Percentiles rank a stretch among this genome's conserved stretches.
These are phyloP conservation scores for Coemansia sp. DNA, from an alignment of 192 early-diverging fungal species.

Conservation along the genomic window DNA sequence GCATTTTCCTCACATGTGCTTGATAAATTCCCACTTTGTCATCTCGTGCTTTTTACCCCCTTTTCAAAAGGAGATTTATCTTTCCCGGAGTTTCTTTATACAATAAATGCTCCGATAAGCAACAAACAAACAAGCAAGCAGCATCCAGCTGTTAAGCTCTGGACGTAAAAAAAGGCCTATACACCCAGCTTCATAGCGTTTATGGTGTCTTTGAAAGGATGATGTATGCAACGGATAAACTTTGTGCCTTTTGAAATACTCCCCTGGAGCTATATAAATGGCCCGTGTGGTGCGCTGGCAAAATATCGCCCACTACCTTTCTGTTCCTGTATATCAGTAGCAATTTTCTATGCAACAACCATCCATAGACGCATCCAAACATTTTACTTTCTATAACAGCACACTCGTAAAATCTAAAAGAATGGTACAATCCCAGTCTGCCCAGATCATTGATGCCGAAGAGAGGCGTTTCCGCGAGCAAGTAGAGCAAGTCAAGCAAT, in stretches of 20 bases:
- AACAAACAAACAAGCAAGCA: not conserved
- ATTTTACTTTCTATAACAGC: not conserved
- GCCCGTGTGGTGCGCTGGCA: no score
- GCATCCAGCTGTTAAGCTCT: not conserved
- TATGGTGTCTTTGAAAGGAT: no score
- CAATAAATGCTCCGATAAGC: constrained; percentile 37
- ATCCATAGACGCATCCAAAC: no score
- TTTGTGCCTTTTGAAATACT: not conserved
- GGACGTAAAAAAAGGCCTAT: not conserved
- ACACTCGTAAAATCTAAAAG: not conserved
- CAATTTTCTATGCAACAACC: no score
- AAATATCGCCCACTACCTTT: not conserved
- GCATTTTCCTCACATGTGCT: no score
- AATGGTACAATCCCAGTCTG: constrained; percentile 23
- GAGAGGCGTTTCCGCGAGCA: constrained; percentile 81
- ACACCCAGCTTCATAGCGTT: no score
- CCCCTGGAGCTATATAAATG: not conserved
- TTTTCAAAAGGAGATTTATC: constrained; percentile 15
- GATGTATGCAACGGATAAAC: not conserved
- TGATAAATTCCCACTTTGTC: not conserved
- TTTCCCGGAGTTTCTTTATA: not conserved
- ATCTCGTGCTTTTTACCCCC: not conserved
- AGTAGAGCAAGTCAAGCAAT: constrained; percentile 78
- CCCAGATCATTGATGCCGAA: constrained; percentile 48
- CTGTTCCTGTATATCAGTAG: not conserved